phyloP scores from a whole-genome alignment of 108 stramenopile genomes.

The Stephanodiscus triporus region DNA sequence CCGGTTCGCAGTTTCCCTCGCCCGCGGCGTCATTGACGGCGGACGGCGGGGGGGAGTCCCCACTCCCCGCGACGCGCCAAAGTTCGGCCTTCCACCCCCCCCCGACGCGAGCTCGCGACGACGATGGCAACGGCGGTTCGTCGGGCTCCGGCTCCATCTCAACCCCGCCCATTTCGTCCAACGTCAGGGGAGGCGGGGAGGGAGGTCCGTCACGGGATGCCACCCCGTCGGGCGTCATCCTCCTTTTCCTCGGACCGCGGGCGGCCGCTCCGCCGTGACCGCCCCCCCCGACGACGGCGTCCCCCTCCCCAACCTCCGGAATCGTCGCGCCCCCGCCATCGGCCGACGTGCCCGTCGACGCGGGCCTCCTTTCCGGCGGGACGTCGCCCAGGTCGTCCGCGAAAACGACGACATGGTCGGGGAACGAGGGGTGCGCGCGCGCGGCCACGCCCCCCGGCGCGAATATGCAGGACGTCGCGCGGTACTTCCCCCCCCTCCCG shows the following conservation, averaged over 20 bases:
- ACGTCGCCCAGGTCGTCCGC: not conserved
- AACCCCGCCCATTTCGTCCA: not conserved
- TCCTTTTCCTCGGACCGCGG: not conserved
- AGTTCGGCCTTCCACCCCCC: constrained; percentile 67
- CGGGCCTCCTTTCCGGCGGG: not conserved
- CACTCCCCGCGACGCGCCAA: constrained; percentile 34
- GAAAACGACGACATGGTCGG: constrained; percentile 32
- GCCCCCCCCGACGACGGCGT: not conserved
- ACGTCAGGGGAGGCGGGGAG: constrained; percentile 19
- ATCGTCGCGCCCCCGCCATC: not conserved
- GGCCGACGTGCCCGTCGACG: not conserved
- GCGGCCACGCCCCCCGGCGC: constrained; percentile 35
- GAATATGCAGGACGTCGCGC: constrained; percentile 36
- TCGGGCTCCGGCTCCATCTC: not conserved
- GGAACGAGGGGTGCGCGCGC: constrained; percentile 27
- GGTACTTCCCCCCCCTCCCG: not conserved
- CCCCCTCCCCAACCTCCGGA: not conserved
- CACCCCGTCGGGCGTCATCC: not conserved
- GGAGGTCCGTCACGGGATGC: constrained; percentile 8
- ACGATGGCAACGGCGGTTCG: not conserved
- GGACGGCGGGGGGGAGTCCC: not conserved
- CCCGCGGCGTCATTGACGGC: constrained; percentile 10
- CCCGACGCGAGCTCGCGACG: not conserved
- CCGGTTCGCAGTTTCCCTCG: constrained; percentile 24
- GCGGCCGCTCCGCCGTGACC: not conserved